Conservation (phyloP, 225 moss, liverwort and hornwort genomes). For the Lunularia cruciata region DNA sequence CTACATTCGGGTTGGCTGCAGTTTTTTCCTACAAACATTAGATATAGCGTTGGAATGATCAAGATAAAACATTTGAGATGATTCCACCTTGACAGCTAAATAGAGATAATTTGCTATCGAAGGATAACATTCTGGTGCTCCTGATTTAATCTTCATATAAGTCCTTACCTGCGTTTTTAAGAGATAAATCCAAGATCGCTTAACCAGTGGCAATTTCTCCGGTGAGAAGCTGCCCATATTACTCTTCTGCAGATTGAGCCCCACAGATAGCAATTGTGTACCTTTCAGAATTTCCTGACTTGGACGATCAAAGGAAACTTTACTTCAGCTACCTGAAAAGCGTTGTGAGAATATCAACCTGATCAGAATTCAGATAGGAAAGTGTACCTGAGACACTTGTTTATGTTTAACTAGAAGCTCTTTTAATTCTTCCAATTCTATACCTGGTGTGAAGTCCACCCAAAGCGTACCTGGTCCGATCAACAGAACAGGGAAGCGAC, state of each 20-base stretch:
- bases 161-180: slow-evolving; percentile 68
- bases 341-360: background rate
- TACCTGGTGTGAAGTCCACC: slow-evolving; percentile 76
- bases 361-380: background rate
- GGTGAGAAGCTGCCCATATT: slow-evolving; percentile 73
- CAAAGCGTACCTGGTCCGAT: slow-evolving; percentile 60
- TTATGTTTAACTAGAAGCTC: slow-evolving; percentile 61
- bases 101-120: too few relatives aligned
- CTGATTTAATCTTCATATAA: too few relatives aligned
- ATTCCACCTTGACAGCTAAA: too few relatives aligned
- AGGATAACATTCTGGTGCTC: too few relatives aligned
- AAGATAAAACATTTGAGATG: too few relatives aligned
- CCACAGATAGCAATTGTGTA: background rate
- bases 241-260: slow-evolving; percentile 55
- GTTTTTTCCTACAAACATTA: too few relatives aligned
- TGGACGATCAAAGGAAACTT: background rate
- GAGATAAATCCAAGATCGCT: slow-evolving; percentile 83
- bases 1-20: too few relatives aligned
- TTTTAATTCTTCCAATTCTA: slow-evolving; percentile 51
- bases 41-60: too few relatives aligned
- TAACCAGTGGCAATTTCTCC: slow-evolving; percentile 57
- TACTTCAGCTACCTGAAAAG: background rate
- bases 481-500: too few relatives aligned
- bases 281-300: background rate
- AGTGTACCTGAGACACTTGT: slow-evolving; percentile 49